Evolutionary conservation across 2,329 filamentous ascomycete genomes (phyloP).

Genomic region (Sclerotinia nivalis): DNA sequence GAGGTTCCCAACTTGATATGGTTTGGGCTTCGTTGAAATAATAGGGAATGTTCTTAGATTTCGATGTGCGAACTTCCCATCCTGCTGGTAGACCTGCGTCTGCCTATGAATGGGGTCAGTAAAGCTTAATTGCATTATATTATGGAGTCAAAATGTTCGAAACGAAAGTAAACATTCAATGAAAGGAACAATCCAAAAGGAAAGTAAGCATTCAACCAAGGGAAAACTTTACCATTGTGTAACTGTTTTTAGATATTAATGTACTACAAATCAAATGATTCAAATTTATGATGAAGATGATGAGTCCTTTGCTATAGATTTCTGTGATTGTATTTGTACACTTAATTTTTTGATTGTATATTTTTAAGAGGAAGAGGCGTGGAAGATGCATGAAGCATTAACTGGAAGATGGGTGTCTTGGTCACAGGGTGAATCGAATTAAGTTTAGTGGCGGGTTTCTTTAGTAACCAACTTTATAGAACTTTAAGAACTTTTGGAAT

Average conservation of each 20-base stretch:
- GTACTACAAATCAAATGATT: neutral
- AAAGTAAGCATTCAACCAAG: neutral
- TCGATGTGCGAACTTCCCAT: constrained; percentile 97
- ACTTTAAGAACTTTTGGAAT: too few species aligned
- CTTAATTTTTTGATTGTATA: constrained; percentile 1
- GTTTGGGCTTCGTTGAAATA: constrained; percentile 91
- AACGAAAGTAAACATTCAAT: neutral
- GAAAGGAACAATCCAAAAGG: too few species aligned
- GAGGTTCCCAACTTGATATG: constrained; percentile 94
- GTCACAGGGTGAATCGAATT: constrained; percentile 18
- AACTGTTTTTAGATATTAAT: neutral
- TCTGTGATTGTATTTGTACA: neutral
- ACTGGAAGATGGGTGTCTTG: constrained; percentile 11
- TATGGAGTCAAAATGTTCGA: neutral
- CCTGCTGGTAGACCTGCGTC: constrained; percentile 79
- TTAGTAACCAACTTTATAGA: neutral
- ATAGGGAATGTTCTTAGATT: constrained; percentile 98
- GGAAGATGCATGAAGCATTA: constrained; percentile 8
- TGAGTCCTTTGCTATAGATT: neutral
- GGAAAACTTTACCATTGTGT: constrained; percentile 22
- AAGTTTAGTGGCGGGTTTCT: constrained; percentile 4
- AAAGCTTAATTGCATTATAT: neutral
- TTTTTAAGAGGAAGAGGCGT: neutral
- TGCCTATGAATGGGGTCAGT: constrained; percentile 47
- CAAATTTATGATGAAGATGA: neutral